These are phyloP conservation scores for Candida insectorum DNA, from an alignment of 805 yeast genomes.

Conservation along the genomic window DNA sequence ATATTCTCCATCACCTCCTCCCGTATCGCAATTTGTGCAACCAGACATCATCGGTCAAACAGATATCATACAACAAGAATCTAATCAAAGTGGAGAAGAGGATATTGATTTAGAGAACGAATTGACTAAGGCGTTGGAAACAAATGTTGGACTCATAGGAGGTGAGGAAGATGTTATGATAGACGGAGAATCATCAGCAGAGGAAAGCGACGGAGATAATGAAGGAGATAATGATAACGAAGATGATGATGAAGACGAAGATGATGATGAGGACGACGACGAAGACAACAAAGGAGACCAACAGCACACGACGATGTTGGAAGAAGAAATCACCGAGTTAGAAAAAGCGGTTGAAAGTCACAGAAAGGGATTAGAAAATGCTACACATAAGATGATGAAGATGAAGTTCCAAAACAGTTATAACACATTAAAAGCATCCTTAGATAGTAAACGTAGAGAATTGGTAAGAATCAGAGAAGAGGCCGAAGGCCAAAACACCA, in stretches of 20 bases:
- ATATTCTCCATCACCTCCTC: conserved; percentile 29
- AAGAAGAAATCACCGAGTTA: conserved; percentile 83
- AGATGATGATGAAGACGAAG: conserved; percentile 51
- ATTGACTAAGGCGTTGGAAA: conserved; percentile 52
- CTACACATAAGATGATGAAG: conserved; percentile 79
- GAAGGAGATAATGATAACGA: conserved; percentile 57
- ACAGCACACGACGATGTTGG: conserved; percentile 57
- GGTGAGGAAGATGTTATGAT: conserved; percentile 37
- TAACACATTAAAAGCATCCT: conserved; percentile 71
- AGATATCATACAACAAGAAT: conserved; percentile 31
- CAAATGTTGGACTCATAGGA: conserved; percentile 23
- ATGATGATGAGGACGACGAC: conserved; percentile 46
- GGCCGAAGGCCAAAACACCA: conserved; percentile 20
- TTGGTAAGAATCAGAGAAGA: conserved; percentile 35
- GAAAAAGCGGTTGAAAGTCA: conserved; percentile 75
- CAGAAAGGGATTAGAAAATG: conserved; percentile 64
- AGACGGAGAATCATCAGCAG: conserved; percentile 44
- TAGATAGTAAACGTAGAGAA: conserved; percentile 75
- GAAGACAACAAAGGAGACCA: conserved; percentile 53
- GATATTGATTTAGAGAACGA: conserved; percentile 46
- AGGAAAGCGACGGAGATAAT: conserved; percentile 50
- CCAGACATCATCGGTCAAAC: conserved; percentile 17
- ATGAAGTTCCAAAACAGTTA: conserved; percentile 83
- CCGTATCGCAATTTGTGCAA: conserved; percentile 7
- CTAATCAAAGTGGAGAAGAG: conserved; percentile 17